Evolutionary conservation across 75 land plant genomes (phyloP).

Genomic region (Cryptomeria japonica): DNA sequence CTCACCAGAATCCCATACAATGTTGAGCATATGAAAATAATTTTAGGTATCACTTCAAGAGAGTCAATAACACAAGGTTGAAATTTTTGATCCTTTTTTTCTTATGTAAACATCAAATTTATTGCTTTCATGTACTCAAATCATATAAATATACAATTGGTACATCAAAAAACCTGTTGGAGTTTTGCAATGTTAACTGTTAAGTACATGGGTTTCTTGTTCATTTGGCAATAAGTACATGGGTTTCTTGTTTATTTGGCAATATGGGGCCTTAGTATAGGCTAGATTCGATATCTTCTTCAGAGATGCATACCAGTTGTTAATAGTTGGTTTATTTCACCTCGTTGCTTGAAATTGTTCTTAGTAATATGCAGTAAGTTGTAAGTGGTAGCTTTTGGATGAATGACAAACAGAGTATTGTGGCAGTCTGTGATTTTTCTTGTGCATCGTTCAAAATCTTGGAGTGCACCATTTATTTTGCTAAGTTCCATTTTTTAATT

Average conservation of each 20-base stretch:
- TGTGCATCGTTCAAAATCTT: not conserved
- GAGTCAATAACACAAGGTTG: not conserved
- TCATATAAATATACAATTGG: no score
- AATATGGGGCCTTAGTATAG: not conserved
- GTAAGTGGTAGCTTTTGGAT: not conserved
- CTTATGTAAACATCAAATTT: not conserved
- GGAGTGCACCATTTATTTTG: not conserved
- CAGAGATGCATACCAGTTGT: not conserved
- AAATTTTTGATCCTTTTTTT: not conserved
- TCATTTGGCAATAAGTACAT: not conserved
- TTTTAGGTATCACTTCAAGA: not conserved
- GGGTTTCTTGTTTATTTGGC: not conserved
- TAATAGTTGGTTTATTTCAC: not conserved
- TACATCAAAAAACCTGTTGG: not conserved
- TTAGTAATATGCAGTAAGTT: not conserved
- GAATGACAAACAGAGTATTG: not conserved
- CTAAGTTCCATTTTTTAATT: not conserved
- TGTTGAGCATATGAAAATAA: not conserved
- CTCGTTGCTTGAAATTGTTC: not conserved
- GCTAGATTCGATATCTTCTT: not conserved
- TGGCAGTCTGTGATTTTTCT: not conserved
- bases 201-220: not conserved
- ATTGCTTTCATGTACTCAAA: not conserved
- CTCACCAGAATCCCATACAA: not conserved
- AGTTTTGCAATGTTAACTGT: no score